Conservation (phyloP, 495 filamentous ascomycete species). For the Tuber magnatum region DNA sequence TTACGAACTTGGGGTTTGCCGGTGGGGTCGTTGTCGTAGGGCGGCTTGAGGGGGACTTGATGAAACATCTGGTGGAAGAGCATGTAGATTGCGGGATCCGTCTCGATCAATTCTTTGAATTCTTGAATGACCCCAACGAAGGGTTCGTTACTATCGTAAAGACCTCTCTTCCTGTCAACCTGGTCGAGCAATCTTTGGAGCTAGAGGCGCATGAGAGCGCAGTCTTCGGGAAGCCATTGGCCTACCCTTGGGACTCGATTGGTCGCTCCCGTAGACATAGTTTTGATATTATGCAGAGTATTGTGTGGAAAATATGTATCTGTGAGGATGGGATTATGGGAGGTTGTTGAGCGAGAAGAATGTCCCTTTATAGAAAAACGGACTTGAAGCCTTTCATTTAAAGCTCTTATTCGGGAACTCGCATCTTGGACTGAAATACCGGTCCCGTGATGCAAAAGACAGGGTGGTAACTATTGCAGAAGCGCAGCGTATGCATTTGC, state of each 20-base stretch:
- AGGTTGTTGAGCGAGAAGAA: background rate
- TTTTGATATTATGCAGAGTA: background rate
- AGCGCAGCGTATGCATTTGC: background rate
- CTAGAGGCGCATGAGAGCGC: background rate
- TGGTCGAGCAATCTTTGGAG: background rate
- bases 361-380: background rate
- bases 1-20: constrained; percentile 54
- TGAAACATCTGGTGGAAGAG: constrained; percentile 58
- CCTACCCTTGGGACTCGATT: constrained; percentile 14
- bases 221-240: constrained; percentile 15
- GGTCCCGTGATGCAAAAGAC: background rate
- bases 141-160: background rate
- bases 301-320: background rate
- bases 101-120: constrained; percentile 49
- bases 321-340: background rate
- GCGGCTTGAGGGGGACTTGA: constrained; percentile 54
- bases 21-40: constrained; percentile 57
- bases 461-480: too few species aligned
- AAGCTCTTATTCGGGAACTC: background rate
- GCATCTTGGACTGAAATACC: background rate
- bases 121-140: constrained; percentile 40
- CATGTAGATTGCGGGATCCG: constrained; percentile 48
- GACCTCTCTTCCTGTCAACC: background rate
- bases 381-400: background rate
- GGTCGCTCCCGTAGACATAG: background rate